Evolutionary conservation across 805 yeast species (phyloP).

Genomic region (Teunomyces atbi): DNA sequence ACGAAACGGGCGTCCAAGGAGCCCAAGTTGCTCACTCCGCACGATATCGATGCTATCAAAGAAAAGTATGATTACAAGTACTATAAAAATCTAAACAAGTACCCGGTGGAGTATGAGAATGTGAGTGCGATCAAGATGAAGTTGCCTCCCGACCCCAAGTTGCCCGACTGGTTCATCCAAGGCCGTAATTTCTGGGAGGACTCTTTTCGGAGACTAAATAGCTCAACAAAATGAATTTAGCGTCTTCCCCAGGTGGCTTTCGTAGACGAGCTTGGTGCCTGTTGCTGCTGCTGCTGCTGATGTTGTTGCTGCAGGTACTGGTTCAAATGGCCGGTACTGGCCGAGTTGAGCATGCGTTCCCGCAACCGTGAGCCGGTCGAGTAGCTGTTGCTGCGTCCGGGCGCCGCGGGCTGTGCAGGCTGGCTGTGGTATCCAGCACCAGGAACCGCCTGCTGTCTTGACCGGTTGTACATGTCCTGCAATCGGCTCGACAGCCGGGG

Average conservation of each 20-base stretch:
- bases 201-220: constrained; percentile 18
- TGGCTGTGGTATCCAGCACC: constrained; percentile 29
- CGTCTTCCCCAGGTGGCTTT: constrained; percentile 27
- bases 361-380: constrained; percentile 25
- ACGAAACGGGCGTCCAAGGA: constrained; percentile 1
- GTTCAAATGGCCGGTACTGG: background rate
- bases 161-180: constrained; percentile 75
- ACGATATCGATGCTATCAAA: constrained; percentile 13
- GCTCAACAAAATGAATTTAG: background rate
- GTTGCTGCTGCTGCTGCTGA: background rate
- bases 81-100: constrained; percentile 41
- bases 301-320: background rate
- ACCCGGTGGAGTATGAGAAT: constrained; percentile 30
- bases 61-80: constrained; percentile 32
- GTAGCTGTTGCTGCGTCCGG: constrained; percentile 23
- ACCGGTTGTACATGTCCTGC: constrained; percentile 40
- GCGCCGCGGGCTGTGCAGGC: constrained; percentile 16
- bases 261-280: background rate
- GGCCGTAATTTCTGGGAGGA: constrained; percentile 69
- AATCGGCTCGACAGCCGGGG: constrained; percentile 35
- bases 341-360: constrained; percentile 24
- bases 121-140: constrained; percentile 42
- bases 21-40: constrained; percentile 8
- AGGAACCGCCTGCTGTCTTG: constrained; percentile 36
- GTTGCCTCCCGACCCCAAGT: constrained; percentile 58